Evolutionary conservation across 257 asterid genomes (phyloP).

Genomic region (Coffea canephora): DNA sequence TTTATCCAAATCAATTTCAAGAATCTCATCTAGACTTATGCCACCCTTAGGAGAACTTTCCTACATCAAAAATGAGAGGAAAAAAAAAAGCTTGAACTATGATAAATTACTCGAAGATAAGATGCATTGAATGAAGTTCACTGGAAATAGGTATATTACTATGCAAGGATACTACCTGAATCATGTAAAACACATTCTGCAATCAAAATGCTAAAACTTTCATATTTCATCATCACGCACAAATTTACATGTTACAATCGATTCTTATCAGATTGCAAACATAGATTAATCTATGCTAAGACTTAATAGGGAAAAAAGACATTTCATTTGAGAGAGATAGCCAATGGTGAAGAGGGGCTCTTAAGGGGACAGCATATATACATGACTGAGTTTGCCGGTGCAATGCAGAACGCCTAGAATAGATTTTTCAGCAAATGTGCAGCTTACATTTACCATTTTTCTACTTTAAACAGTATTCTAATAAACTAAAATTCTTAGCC

Average conservation of each 20-base stretch:
- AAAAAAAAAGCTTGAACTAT: slow-evolving; percentile 13
- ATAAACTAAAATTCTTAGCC: not conserved
- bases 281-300: too few species aligned
- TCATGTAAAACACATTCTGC: not conserved
- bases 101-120: not conserved
- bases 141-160: slow-evolving; percentile 9
- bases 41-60: slow-evolving; percentile 14
- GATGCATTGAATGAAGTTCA: not conserved
- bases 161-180: not conserved
- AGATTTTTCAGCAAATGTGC: too few species aligned
- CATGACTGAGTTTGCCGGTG: too few species aligned
- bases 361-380: too few species aligned
- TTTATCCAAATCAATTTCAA: slow-evolving; percentile 38
- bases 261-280: not conserved
- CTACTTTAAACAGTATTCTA: not conserved
- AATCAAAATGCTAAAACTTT: not conserved
- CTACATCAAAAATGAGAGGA: slow-evolving; percentile 24
- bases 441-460: not conserved
- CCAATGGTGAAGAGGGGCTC: too few species aligned
- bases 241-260: not conserved
- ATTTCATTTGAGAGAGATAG: too few species aligned
- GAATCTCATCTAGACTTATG: slow-evolving; percentile 23
- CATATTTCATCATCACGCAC: too few species aligned
- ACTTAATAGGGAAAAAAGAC: too few species aligned
- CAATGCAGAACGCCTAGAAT: too few species aligned